phyloP scores from a whole-genome alignment of 257 asterid species.

The Leonotis leonurus region DNA sequence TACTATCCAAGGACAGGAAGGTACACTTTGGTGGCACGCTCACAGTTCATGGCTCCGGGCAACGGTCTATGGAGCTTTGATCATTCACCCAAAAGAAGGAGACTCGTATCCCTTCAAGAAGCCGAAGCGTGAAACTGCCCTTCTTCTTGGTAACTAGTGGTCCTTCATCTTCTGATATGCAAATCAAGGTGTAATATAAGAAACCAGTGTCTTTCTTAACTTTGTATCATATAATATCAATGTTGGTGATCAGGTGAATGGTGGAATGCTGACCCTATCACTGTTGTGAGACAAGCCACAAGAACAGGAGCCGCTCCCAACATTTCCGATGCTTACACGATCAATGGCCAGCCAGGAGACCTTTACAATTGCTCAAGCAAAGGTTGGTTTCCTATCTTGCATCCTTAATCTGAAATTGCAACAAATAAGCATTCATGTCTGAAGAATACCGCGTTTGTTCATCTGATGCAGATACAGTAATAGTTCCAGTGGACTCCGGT shows the following conservation, averaged over 20 bases:
- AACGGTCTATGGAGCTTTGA: constrained; percentile 70
- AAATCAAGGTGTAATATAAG: too few relatives aligned
- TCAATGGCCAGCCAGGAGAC: constrained; percentile 91
- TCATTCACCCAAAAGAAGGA: constrained; percentile 61
- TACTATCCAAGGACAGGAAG: constrained; percentile 80
- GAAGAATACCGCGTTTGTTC: not conserved
- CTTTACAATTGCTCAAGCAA: constrained; percentile 69
- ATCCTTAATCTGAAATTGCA: not conserved
- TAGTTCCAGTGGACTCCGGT: constrained; percentile 53
- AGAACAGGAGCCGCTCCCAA: constrained; percentile 75
- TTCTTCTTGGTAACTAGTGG: constrained; percentile 54
- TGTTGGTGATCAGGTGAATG: constrained; percentile 60
- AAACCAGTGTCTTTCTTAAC: not conserved
- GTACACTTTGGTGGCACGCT: constrained; percentile 97
- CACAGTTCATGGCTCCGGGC: constrained; percentile 97
- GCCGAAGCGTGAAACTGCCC: constrained; percentile 67
- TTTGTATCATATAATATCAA: not conserved
- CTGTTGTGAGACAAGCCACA: constrained; percentile 61
- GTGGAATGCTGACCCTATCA: constrained; percentile 84
- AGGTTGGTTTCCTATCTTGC: constrained; percentile 39
- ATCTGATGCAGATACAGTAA: constrained; percentile 44
- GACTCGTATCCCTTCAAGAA: constrained; percentile 61
- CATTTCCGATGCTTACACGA: constrained; percentile 71
- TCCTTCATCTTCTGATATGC: not conserved
- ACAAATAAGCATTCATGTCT: not conserved